These are phyloP conservation scores for Leccinum olivaceopallidum DNA, from an alignment of 768 basidiomycete species.

Conservation along the genomic window DNA sequence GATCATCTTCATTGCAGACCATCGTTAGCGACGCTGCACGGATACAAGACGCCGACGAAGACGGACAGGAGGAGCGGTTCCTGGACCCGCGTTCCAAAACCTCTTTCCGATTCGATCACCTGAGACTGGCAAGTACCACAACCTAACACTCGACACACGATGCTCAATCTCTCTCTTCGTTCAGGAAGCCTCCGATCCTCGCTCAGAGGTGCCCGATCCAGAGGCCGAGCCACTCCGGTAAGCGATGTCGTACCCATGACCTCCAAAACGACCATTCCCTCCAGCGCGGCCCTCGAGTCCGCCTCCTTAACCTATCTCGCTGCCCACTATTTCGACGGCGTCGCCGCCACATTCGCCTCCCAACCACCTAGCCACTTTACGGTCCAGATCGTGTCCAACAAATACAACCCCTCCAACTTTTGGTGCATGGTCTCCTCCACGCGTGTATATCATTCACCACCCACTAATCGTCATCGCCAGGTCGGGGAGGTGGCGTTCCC, in stretches of 20 bases:
- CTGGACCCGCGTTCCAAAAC: constrained; percentile 76
- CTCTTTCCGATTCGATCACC: constrained; percentile 61
- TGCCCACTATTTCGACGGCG: constrained; percentile 84
- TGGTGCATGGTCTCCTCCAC: constrained; percentile 55
- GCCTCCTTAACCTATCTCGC: constrained; percentile 66
- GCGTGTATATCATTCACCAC: neutral
- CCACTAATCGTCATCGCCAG: constrained; percentile 39
- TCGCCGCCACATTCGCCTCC: constrained; percentile 63
- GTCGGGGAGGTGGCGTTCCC: constrained; percentile 95
- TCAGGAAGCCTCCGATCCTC: constrained; percentile 78
- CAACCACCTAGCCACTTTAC: constrained; percentile 48
- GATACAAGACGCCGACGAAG: constrained; percentile 41
- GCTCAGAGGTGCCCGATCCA: constrained; percentile 57
- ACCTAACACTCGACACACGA: neutral
- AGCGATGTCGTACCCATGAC: constrained; percentile 8
- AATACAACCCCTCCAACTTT: constrained; percentile 82
- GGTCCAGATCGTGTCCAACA: constrained; percentile 90
- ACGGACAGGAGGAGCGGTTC: constrained; percentile 64
- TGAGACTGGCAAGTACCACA: constrained; percentile 64
- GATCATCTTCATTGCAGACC: constrained; percentile 47
- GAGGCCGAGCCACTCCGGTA: constrained; percentile 80
- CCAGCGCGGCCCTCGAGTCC: constrained; percentile 69
- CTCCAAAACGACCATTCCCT: neutral
- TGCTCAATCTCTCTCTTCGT: constrained; percentile 50
- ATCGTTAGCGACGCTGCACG: constrained; percentile 78